A percentile compares a stretch with the other conserved stretches of the same genome.
Conservation (phyloP, 225 moss, liverwort and hornwort genomes). For the Anthoceros angustus region DNA sequence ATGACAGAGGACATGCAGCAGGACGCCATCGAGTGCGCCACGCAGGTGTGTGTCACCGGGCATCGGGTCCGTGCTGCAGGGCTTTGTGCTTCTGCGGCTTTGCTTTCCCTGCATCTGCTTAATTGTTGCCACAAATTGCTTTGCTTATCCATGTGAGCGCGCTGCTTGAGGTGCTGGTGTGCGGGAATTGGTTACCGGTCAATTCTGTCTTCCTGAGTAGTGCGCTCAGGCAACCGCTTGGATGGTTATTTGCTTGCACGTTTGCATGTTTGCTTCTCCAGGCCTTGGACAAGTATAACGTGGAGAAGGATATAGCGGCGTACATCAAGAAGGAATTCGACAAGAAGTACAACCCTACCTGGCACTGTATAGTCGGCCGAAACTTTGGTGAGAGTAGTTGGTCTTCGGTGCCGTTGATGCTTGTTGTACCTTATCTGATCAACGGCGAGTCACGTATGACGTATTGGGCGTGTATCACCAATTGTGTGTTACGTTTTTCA, state of each 20-base stretch:
- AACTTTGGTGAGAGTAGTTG: slow-evolving; percentile 58
- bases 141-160: background rate
- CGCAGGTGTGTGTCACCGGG: slow-evolving; percentile 35
- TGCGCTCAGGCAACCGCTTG: background rate
- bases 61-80: background rate
- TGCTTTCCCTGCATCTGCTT: background rate
- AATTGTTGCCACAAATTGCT: background rate
- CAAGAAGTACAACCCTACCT: slow-evolving; percentile 95
- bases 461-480: too few species aligned
- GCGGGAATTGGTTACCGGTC: background rate
- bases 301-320: slow-evolving; percentile 98
- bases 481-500: too few species aligned
- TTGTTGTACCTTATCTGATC: background rate
- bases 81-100: background rate
- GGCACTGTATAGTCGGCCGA: slow-evolving; percentile 96
- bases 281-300: slow-evolving; percentile 84
- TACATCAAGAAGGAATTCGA: slow-evolving; percentile 99
- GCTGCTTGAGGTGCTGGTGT: background rate
- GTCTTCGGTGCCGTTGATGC: background rate
- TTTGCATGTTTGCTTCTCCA: slow-evolving; percentile 17
- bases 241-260: background rate
- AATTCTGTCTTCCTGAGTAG: background rate
- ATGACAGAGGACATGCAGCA: slow-evolving; percentile 99
- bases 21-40: slow-evolving; percentile 92
- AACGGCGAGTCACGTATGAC: background rate